Evolutionary conservation across 2,329 filamentous ascomycete genomes (phyloP).

Genomic region (Sporothrix protearum): DNA sequence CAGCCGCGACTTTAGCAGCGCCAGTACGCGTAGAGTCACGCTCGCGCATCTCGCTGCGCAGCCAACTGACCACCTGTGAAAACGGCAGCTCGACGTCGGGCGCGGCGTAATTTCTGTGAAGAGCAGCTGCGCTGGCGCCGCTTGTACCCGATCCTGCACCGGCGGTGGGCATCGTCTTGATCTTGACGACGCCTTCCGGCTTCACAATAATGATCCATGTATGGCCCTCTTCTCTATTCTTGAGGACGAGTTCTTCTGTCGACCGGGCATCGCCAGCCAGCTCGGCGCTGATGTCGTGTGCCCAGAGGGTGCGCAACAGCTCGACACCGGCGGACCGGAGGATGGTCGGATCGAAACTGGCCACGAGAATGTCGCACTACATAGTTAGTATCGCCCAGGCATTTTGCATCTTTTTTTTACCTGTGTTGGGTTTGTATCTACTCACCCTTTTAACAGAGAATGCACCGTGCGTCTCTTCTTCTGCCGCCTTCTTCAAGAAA

Average conservation of each 20-base stretch:
- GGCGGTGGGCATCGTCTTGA: constrained; percentile 60
- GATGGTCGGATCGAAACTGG: constrained; percentile 75
- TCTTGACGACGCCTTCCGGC: constrained; percentile 66
- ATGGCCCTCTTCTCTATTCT: constrained; percentile 72
- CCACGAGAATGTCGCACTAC: constrained; percentile 83
- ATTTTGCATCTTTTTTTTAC: too few relatives aligned
- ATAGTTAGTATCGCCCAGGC: not conserved
- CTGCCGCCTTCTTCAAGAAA: constrained; percentile 63
- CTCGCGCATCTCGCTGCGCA: constrained; percentile 78
- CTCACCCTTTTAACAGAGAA: constrained; percentile 63
- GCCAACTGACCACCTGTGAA: constrained; percentile 71
- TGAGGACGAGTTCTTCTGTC: constrained; percentile 72
- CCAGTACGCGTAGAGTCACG: constrained; percentile 29
- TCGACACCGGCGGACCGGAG: constrained; percentile 73
- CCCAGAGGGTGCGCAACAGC: constrained; percentile 75
- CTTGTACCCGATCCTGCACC: not conserved
- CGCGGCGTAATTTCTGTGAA: constrained; percentile 59
- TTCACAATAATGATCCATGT: constrained; percentile 89
- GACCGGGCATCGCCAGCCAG: constrained; percentile 75
- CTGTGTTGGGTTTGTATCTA: too few relatives aligned
- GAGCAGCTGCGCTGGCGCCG: not conserved
- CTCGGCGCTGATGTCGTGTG: constrained; percentile 81
- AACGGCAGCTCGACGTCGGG: constrained; percentile 71
- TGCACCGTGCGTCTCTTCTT: constrained; percentile 58
- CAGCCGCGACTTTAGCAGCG: constrained; percentile 27